Percentiles rank a stretch among this genome's conserved stretches.
Evolutionary conservation across 2,329 filamentous ascomycete species (phyloP).

Genomic region (Aspergillus sp.): DNA sequence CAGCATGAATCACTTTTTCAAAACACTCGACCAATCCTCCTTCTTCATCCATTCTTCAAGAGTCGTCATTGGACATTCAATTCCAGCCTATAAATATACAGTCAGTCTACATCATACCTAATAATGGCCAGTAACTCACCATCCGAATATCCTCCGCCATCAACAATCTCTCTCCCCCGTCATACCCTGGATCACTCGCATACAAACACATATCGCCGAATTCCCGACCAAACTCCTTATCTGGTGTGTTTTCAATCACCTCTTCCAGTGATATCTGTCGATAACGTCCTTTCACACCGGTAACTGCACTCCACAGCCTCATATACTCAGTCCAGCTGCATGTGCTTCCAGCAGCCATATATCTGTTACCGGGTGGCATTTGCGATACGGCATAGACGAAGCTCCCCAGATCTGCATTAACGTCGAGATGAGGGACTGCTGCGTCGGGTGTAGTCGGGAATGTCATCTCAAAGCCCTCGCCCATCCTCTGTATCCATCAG

Average conservation of each 20-base stretch:
- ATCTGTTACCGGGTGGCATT: slow-evolving; percentile 46
- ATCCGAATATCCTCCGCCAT: slow-evolving; percentile 41
- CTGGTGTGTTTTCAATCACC: slow-evolving; percentile 34
- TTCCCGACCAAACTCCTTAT: slow-evolving; percentile 42
- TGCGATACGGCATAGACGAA: slow-evolving; percentile 48
- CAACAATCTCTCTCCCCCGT: slow-evolving; percentile 42
- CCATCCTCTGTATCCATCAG: not conserved
- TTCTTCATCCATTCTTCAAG: slow-evolving; percentile 22
- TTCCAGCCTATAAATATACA: slow-evolving; percentile 33
- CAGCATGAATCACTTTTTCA: not conserved
- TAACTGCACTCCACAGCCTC: slow-evolving; percentile 37
- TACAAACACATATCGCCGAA: slow-evolving; percentile 46
- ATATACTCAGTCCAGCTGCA: slow-evolving; percentile 47
- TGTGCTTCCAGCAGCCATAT: slow-evolving; percentile 46
- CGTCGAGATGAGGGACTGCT: slow-evolving; percentile 42
- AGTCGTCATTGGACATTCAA: slow-evolving; percentile 33
- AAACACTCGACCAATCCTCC: slow-evolving; percentile 22
- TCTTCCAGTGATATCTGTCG: slow-evolving; percentile 38
- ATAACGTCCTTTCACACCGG: slow-evolving; percentile 32
- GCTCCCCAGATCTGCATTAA: slow-evolving; percentile 44
- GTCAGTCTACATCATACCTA: not conserved
- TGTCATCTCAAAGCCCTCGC: slow-evolving; percentile 42
- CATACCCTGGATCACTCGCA: slow-evolving; percentile 46
- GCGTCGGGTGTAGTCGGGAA: slow-evolving; percentile 41
- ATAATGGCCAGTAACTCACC: slow-evolving; percentile 25